Conservation (phyloP, 768 basidiomycete species). For the Amanita fuliginea region DNA sequence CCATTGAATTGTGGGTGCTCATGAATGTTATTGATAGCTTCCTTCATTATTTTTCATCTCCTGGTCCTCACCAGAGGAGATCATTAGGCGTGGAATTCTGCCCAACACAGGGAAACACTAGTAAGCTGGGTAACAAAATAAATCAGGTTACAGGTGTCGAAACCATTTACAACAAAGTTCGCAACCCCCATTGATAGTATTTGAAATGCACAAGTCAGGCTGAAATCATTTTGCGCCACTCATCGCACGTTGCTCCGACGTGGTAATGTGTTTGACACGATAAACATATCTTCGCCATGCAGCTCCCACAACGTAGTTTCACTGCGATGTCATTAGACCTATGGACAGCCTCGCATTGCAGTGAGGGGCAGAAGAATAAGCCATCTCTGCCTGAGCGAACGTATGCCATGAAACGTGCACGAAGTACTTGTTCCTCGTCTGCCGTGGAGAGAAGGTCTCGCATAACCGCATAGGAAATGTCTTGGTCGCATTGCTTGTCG, state of each 20-base stretch:
- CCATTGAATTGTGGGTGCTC: too few relatives aligned
- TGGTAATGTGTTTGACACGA: constrained; percentile 28
- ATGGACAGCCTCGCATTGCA: constrained; percentile 39
- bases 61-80: too few relatives aligned
- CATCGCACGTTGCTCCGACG: constrained; percentile 27
- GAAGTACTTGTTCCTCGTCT: constrained; percentile 29
- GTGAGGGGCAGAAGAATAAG: constrained; percentile 45
- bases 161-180: too few relatives aligned
- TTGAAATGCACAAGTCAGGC: neutral
- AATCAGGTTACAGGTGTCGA: too few relatives aligned
- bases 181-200: too few relatives aligned
- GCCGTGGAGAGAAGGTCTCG: constrained; percentile 24
- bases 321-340: constrained; percentile 14
- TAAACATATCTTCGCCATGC: constrained; percentile 24
- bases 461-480: constrained; percentile 28
- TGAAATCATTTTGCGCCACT: constrained; percentile 1
- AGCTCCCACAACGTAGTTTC: constrained; percentile 24
- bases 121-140: too few relatives aligned
- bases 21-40: too few relatives aligned
- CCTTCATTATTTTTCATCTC: too few relatives aligned
- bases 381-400: constrained; percentile 27
- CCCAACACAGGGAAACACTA: too few relatives aligned
- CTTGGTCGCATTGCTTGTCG: constrained; percentile 17
- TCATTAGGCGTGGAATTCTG: too few relatives aligned
- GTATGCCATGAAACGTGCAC: constrained; percentile 29